Base-by-base conservation (phyloP, 768 basidiomycete genomes). In the Lactifluus rugatus region DNA sequence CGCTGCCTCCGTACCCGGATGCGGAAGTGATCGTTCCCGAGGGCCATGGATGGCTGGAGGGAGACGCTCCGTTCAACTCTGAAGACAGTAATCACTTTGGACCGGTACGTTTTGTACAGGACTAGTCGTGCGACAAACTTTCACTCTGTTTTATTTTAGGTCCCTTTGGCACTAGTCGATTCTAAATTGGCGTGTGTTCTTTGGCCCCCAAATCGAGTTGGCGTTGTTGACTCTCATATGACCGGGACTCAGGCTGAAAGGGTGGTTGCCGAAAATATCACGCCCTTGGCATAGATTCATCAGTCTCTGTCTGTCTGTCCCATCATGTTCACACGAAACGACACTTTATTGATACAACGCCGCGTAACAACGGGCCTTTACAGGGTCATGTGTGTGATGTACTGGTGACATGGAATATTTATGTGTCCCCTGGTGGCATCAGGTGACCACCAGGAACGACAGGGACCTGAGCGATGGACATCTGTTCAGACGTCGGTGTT, bases 11-110 rank as follows among this genome's bases (percentile, higher is more conserved):
- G 2, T 63, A 64, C 41, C 54, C 63, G 10, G 57, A 64, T 3
- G 26, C 26, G 11, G 62, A 64, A 31, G 47, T 64, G 7, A 26
- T 51, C 41, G 39, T 64, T 4, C 56, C 57, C 1, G 50, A 46
- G 5, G 63, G 63, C 9, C 54, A 59, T n/a, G 57, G 54, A 26
- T 64, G 63, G 63, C 28, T 64, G 14, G 63, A 64, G 42, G 63
- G 63, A 6, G 63, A 64, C 26, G 53, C 48, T 3, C 48, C 57
- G 5, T 62, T 64, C 52, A 50, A 64, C 46, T 64, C 63, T n/a
- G 63, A 64, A 45, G 63, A 64, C 28, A 64, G 63, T 39, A 64
- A 64, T 49, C 61, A 58, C 37, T 64, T 64, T 2, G 63, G 63
- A 44, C 63, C 63, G 2, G 63, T 64, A 21, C 17, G 56, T 45